Evolutionary conservation across 2,329 filamentous ascomycete genomes (phyloP), one percentile per base, ranked within the genome.

Genomic region (Sclerotinia sclerotiorum): DNA sequence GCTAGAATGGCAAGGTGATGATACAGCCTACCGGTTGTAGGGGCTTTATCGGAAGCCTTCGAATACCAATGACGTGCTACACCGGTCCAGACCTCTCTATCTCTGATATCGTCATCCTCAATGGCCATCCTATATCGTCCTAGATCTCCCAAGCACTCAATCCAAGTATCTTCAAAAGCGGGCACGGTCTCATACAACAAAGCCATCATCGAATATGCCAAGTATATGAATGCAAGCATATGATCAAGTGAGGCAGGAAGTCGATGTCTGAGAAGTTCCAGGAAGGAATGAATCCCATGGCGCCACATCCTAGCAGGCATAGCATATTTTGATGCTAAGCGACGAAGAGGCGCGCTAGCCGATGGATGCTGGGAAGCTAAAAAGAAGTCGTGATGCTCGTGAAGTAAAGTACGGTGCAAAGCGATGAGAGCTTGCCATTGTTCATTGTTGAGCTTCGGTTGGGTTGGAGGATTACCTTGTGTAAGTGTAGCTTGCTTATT

Each of bases 261-360:
- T 2, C 89, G 85, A 72, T 92, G 88, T 0, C 92, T 83, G 0
- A 97, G 78, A 0, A 96, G 78, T 72, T 97, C 92, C 0, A 97
- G 82, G 68, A 95, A 95, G 0, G 88, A 89, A 76, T 96, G 93
- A 4, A 98, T 97, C 0, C 92, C 94, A 90, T 84, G 92, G 0
- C 92, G 85, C 95, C 95, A 98, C 91, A 98, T 95, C 0, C 94
- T 83, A 0, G 92, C 93, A 0, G 94, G 94, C 92, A 98, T 97
- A 0, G 88, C 88, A 73, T 97, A 97, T 70, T 95, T 95, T 0
- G 85, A 84, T 0, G 93, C 90, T 0, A 97, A 79, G 0, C 87
- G 82, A 3, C 86, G 84, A 0, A 98, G 77, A 0, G 89, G 87
- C 0, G 84, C 83, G 32, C 85, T 91, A 0, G 93, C 92, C 0